Evolutionary conservation across 164 flowering plant genomes (phyloP).

Genomic region (Piper betle): DNA sequence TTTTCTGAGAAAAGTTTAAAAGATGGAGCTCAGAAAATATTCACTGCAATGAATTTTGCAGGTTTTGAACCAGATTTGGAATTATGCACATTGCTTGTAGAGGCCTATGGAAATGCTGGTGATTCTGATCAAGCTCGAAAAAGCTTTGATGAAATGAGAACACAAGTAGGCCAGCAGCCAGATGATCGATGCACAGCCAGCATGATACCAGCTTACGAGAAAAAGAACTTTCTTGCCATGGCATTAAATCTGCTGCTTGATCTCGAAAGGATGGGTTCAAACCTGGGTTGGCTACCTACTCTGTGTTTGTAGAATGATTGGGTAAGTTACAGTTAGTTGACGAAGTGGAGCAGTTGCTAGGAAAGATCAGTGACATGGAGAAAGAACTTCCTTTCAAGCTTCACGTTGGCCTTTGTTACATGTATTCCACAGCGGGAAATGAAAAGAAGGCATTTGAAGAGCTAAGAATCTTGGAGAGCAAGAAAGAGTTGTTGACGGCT

Average conservation of each 20-base stretch:
- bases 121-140: slow-evolving; percentile 57
- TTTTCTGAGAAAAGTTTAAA: slow-evolving; percentile 50
- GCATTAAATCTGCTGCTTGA: slow-evolving; percentile 53
- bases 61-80: slow-evolving; percentile 45
- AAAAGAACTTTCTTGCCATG: slow-evolving; percentile 55
- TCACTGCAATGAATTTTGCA: slow-evolving; percentile 47
- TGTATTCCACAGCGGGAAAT: slow-evolving; percentile 55
- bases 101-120: slow-evolving; percentile 51
- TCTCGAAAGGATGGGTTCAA: slow-evolving; percentile 70
- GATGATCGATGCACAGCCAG: slow-evolving; percentile 67
- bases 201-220: slow-evolving; percentile 67
- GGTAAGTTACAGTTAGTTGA: slow-evolving; percentile 54
- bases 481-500: slow-evolving; percentile 37
- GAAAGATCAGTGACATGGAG: slow-evolving; percentile 32
- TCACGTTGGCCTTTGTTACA: slow-evolving; percentile 70
- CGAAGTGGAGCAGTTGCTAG: slow-evolving; percentile 64
- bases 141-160: slow-evolving; percentile 46
- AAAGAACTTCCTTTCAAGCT: slow-evolving; percentile 56
- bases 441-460: slow-evolving; percentile 67
- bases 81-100: slow-evolving; percentile 50
- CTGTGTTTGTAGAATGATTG: slow-evolving; percentile 78
- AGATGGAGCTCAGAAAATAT: slow-evolving; percentile 42
- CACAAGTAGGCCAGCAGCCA: slow-evolving; percentile 47
- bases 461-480: slow-evolving; percentile 54
- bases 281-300: slow-evolving; percentile 63